Evolutionary conservation across 768 basidiomycete species (phyloP).

Genomic region (Agaricus subrufescens): DNA sequence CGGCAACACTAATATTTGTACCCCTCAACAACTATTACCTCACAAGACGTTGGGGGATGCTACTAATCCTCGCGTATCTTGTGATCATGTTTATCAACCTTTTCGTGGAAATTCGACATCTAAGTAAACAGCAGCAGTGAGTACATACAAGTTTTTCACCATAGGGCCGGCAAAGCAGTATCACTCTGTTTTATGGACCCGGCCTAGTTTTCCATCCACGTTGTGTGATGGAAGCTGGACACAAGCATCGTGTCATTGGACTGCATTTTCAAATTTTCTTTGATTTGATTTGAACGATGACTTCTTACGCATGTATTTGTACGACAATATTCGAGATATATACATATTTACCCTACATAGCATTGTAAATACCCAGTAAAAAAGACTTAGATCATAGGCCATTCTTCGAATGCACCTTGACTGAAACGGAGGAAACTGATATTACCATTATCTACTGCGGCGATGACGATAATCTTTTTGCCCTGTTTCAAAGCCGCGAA

Average conservation of each 20-base stretch:
- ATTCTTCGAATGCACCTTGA: slow-evolving; percentile 79
- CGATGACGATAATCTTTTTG: slow-evolving; percentile 78
- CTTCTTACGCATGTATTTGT: not conserved
- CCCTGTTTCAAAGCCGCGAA: slow-evolving; percentile 82
- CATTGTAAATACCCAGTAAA: too few species aligned
- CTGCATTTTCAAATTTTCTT: not conserved
- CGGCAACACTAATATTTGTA: slow-evolving; percentile 75
- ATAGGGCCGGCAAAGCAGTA: not conserved
- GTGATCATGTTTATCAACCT: slow-evolving; percentile 77
- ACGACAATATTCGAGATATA: not conserved
- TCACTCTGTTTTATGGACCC: not conserved
- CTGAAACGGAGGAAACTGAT: slow-evolving; percentile 88
- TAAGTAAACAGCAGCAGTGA: not conserved
- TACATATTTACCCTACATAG: not conserved
- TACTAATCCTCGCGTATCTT: slow-evolving; percentile 70
- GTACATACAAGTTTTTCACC: not conserved
- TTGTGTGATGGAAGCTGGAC: not conserved
- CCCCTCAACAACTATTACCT: slow-evolving; percentile 82
- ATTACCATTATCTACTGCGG: slow-evolving; percentile 83
- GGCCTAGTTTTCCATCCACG: not conserved
- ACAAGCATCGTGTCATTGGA: not conserved
- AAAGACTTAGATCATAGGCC: slow-evolving; percentile 51
- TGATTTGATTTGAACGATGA: not conserved
- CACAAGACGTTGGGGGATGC: slow-evolving; percentile 75
- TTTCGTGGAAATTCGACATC: slow-evolving; percentile 60